Base-by-base conservation (phyloP, 2,329 filamentous ascomycete species). In the Tolypocladium paradoxum region DNA sequence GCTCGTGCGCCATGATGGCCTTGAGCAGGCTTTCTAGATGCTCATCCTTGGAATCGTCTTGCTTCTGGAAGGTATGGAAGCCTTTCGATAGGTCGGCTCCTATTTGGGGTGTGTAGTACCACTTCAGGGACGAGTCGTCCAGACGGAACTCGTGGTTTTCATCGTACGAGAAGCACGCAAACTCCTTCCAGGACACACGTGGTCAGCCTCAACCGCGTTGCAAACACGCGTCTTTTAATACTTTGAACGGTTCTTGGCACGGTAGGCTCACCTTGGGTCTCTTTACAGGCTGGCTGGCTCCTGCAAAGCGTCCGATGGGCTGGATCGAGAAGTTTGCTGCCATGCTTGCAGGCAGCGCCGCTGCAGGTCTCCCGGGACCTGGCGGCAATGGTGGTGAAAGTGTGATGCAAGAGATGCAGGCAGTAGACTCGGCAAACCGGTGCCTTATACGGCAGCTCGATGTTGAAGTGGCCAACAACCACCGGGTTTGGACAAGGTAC, bases 141-240 rank as follows among this genome's bases (percentile, higher is more conserved):
- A 86, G 79, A 49, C 76, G 84, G 63, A 90, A 90, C 52, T 81
- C 70, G 66, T 92, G 93, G 31, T 90, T 75, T 46, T 90, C 82
- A 66, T 97, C 89, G 70, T 93, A 97, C 9, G 92, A 97, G 71
- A 97, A 99, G 70, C 79, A 90, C 4, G 92, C 81, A 58, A 99
- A 88, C 74, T 99, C 93, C 85, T 92, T 37, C 9, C n/a, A 11
- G 20, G n/a, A 18, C 24, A 35, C 12, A 14, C 24, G 5, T 7
- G 16, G 43, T 24, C 18, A 46, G 49, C 27, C 18, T 12, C 43
- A 1, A 27, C 5, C 18, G 27, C 43, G 18, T 33, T 20, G 27
- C 7, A 31, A n/a, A 20, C 27, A 33, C 18, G 27, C 27, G 27
- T 9, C 2, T 47, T 11, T 14, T 11, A 4, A 14, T 6, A 20